Base-by-base conservation (phyloP, 2,329 filamentous ascomycete species). In the Madurella mycetomatis region DNA sequence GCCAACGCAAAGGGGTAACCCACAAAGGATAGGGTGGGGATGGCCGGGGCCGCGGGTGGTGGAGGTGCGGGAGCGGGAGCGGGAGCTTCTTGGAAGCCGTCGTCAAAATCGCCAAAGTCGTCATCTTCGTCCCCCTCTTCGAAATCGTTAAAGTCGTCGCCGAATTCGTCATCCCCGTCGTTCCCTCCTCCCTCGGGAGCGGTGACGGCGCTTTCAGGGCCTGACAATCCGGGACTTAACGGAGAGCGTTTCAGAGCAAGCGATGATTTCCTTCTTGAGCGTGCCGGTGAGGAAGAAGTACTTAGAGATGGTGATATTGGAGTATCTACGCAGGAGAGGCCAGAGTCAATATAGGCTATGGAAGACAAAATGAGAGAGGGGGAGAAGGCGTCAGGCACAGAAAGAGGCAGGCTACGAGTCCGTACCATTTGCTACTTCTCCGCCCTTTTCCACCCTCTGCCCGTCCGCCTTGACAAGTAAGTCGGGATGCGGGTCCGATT, bases 41-140 rank as follows among this genome's bases (percentile, higher is more conserved):
- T 60, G 41, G 67, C 57, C 43, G 66, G 65, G 30, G 67, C 62
- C 45, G 65, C 63, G 5, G 63, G 49, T 37, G 66, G 59, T 5
- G 47, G 49, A 5, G 57, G 54, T 17, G 54, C 18, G 42, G 67
- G 59, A 31, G 61, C 42, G 46, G 67, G 54, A 41, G 70, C 61
- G 30, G 76, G 75, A 53, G 80, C 69, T 67, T 82, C 75, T 64
- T 89, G 80, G 66, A 90, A 90, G 39, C 78, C 84, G 61, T 86
- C 87, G 66, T 87, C 85, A 70, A 90, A 90, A 64, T 88, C 86
- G 64, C 83, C 82, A 72, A 86, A 85, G 64, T 80, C 80, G 25
- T 74, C 76, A 44, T 74, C 75, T 8, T 73, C 73, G 43, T 73
- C 78, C 11, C 79, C 81, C 64, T 84, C 81, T 63, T 83, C 80